These are phyloP conservation scores for Pythium biforme DNA, from an alignment of 352 stramenopile species.

Conservation along the genomic window DNA sequence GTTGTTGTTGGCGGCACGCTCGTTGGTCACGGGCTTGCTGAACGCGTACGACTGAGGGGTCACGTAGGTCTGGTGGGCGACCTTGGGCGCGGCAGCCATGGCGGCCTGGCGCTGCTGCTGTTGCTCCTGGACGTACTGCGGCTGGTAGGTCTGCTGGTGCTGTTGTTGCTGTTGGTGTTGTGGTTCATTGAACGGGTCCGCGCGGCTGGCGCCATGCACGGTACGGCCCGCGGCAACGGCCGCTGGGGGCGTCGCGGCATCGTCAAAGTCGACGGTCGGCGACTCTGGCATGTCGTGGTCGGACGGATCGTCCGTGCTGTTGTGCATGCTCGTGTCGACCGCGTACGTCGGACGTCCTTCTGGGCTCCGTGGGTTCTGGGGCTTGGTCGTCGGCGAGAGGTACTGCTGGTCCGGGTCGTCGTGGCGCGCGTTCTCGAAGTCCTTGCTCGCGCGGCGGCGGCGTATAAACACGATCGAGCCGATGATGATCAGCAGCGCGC, in stretches of 20 bases:
- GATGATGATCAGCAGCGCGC: constrained; percentile 59
- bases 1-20: constrained; percentile 10
- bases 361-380: constrained; percentile 18
- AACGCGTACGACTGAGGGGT: constrained; percentile 19
- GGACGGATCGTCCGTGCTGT: constrained; percentile 30
- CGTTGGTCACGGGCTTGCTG: constrained; percentile 22
- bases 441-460: constrained; percentile 42
- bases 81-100: neutral
- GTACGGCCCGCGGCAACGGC: constrained; percentile 2
- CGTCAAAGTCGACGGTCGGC: constrained; percentile 19
- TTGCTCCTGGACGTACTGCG: neutral
- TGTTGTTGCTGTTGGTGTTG: constrained; percentile 7
- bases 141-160: constrained; percentile 1
- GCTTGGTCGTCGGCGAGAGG: constrained; percentile 54
- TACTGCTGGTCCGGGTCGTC: constrained; percentile 57
- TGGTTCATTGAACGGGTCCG: neutral
- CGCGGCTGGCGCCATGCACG: constrained; percentile 7
- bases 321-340: constrained; percentile 30
- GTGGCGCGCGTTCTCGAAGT: constrained; percentile 31
- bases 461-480: constrained; percentile 65
- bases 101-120: constrained; percentile 8
- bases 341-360: constrained; percentile 37
- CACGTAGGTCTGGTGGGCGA: constrained; percentile 13
- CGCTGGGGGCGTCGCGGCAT: constrained; percentile 17
- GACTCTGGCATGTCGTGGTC: constrained; percentile 23